Conservation (phyloP, 345 rosid genomes). For the Brassica carinata region DNA sequence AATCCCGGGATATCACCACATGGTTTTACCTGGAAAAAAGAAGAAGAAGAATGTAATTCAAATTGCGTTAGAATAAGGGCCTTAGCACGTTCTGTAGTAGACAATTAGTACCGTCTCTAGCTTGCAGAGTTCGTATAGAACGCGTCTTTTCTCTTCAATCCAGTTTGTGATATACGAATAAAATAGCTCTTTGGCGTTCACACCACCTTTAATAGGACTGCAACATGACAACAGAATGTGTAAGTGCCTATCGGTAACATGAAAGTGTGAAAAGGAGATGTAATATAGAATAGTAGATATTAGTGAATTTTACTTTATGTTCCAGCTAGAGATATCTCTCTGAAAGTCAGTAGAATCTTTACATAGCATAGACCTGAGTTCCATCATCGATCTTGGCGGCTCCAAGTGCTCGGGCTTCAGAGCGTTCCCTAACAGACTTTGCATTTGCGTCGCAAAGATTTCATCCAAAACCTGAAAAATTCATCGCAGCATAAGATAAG, state of each 20-base stretch:
- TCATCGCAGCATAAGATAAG: neutral
- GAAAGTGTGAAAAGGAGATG: neutral
- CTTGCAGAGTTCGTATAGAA: conserved; percentile 79
- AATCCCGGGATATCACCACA: conserved; percentile 71
- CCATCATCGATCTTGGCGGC: conserved; percentile 84
- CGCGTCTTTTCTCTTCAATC: conserved; percentile 79
- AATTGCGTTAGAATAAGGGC: neutral
- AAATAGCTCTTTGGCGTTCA: conserved; percentile 84
- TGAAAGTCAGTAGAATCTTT: conserved; percentile 75
- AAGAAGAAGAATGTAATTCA: conserved; percentile 26
- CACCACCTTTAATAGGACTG: conserved; percentile 91
- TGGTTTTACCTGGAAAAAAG: conserved; percentile 69
- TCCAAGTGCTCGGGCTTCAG: conserved; percentile 74
- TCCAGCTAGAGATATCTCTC: conserved; percentile 82
- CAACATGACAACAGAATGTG: conserved; percentile 32
- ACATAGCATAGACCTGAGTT: conserved; percentile 85
- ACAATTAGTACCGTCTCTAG: conserved; percentile 69
- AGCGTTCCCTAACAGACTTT: conserved; percentile 80
- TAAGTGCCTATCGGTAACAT: conserved; percentile 17
- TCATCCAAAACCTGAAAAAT: conserved; percentile 87
- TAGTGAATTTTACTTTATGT: conserved; percentile 50
- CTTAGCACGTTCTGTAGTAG: neutral
- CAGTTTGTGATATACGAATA: conserved; percentile 75
- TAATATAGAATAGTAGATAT: neutral
- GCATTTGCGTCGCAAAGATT: conserved; percentile 80